Conservation (phyloP, 805 yeast species). For the Nadsonia fulvescens region DNA sequence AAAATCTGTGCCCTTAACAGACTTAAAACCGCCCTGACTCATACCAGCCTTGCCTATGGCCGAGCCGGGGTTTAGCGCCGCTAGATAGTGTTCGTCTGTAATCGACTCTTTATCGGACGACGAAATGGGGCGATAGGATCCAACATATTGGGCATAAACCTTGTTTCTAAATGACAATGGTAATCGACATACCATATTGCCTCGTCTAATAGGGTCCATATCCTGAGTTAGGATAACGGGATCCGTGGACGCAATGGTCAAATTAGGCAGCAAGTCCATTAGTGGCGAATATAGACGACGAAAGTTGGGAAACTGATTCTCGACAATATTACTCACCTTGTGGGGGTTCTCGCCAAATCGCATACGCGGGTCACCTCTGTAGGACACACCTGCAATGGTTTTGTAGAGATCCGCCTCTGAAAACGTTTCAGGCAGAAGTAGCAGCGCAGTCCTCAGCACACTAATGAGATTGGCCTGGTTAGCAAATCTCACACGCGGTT, state of each 20-base stretch:
- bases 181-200: constrained; percentile 26
- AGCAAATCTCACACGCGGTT: constrained; percentile 41
- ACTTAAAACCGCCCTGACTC: constrained; percentile 8
- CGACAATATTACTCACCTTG: constrained; percentile 72
- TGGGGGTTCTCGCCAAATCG: constrained; percentile 79
- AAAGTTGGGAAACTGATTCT: constrained; percentile 54
- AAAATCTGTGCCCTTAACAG: constrained; percentile 23
- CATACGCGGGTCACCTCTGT: constrained; percentile 82
- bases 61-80: constrained; percentile 4
- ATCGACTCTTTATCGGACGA: constrained; percentile 3
- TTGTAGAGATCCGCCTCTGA: constrained; percentile 52
- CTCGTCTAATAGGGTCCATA: constrained; percentile 21
- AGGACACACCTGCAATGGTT: constrained; percentile 64
- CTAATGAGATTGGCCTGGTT: constrained; percentile 62
- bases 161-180: constrained; percentile 31
- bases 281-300: constrained; percentile 58
- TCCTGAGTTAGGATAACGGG: constrained; percentile 19
- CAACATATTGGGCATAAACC: constrained; percentile 19
- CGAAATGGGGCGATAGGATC: no score
- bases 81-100: constrained; percentile 5
- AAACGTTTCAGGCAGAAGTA: constrained; percentile 32
- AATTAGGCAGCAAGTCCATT: constrained; percentile 24
- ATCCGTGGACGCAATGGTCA: constrained; percentile 14
- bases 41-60: constrained; percentile 5
- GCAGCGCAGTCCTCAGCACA: constrained; percentile 53